Evolutionary conservation across 2,329 filamentous ascomycete genomes (phyloP).

Genomic region (Penicillium paneum): DNA sequence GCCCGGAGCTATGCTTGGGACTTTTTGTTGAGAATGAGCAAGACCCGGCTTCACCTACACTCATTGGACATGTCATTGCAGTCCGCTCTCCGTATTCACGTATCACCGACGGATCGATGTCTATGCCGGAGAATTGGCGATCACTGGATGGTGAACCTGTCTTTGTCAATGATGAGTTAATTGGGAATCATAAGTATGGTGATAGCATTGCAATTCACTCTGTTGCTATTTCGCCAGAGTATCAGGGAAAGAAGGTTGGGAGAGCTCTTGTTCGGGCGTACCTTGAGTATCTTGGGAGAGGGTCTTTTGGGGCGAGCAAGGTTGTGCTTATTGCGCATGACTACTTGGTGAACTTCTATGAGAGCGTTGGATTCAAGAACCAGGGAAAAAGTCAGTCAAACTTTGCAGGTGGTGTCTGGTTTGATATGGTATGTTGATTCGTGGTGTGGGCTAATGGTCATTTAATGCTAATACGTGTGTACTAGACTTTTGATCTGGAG

Average conservation of each 20-base stretch:
- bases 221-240: constrained; percentile 14
- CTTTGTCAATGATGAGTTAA: constrained; percentile 2
- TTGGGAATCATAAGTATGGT: constrained; percentile 17
- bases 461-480: background rate
- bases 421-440: constrained; percentile 12
- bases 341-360: constrained; percentile 17
- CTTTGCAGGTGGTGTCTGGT: constrained; percentile 17
- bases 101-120: constrained; percentile 17
- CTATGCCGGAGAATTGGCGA: constrained; percentile 17
- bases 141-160: constrained; percentile 2
- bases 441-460: background rate
- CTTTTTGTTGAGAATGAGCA: constrained; percentile 12
- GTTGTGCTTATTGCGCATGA: constrained; percentile 19
- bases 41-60: background rate
- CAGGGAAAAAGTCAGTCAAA: constrained; percentile 9
- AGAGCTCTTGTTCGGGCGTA: constrained; percentile 15
- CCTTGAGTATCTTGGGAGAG: constrained; percentile 3
- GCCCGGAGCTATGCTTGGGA: constrained; percentile 12
- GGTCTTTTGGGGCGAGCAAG: background rate
- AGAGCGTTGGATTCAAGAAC: constrained; percentile 14
- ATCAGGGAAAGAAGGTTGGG: constrained; percentile 14
- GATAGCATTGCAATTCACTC: constrained; percentile 16
- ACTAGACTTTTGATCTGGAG: background rate
- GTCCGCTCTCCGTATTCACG: constrained; percentile 1
- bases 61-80: constrained; percentile 18